Conservation (phyloP, 192 early-diverging fungal species). For the Umbelopsis ramanniana region DNA sequence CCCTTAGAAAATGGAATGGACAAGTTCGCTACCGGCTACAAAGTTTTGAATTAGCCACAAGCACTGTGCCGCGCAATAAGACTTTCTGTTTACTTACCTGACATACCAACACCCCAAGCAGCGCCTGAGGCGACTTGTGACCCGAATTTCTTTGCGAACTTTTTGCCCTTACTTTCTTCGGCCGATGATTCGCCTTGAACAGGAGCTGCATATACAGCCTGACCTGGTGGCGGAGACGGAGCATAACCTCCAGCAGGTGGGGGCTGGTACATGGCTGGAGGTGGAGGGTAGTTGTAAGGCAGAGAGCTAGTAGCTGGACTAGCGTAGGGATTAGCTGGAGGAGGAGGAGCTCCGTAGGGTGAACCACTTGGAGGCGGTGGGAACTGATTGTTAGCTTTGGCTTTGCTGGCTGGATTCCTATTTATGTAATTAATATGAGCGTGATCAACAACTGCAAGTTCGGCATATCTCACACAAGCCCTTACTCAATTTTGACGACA, state of each 20-base stretch:
- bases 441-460: too few relatives aligned
- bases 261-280: constrained; percentile 26
- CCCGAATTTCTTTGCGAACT: constrained; percentile 34
- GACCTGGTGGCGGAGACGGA: constrained; percentile 18
- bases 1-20: constrained; percentile 12
- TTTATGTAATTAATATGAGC: background rate
- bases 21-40: constrained; percentile 20
- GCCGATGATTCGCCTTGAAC: constrained; percentile 6
- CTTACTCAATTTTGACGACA: constrained; percentile 32
- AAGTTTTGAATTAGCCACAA: background rate
- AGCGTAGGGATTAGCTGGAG: background rate
- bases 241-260: constrained; percentile 23
- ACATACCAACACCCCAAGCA: constrained; percentile 39
- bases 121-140: constrained; percentile 36
- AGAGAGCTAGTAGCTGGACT: background rate
- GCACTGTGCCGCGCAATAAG: background rate
- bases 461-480: background rate
- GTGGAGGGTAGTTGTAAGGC: constrained; percentile 32
- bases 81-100: constrained; percentile 29
- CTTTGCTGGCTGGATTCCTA: background rate
- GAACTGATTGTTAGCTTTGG: constrained; percentile 1
- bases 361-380: constrained; percentile 18
- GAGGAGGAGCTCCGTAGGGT: background rate
- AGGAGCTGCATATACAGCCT: constrained; percentile 7
- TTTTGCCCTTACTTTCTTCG: constrained; percentile 21